A percentile compares a stretch with the other conserved stretches of the same genome.
Conservation (phyloP, 139 green algal genomes). For the Closterium sp. region DNA sequence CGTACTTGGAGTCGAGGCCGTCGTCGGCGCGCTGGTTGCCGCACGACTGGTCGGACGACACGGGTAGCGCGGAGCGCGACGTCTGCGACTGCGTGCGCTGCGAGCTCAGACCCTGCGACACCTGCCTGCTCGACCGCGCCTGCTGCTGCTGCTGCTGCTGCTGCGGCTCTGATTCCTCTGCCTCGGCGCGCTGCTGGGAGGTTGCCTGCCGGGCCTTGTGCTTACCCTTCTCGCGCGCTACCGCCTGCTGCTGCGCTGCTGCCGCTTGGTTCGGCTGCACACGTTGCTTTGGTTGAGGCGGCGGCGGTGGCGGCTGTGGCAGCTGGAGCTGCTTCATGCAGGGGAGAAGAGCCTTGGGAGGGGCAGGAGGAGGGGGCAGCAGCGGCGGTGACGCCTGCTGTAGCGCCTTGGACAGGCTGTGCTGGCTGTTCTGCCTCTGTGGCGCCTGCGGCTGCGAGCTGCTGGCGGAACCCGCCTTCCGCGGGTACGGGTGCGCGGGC, state of each 20-base stretch:
- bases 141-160: too few species aligned
- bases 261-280: neutral
- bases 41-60: neutral
- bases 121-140: neutral
- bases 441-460: neutral
- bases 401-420: neutral
- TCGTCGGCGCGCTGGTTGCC: neutral
- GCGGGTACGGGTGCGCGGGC: conserved; percentile 72
- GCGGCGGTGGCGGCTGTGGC: neutral
- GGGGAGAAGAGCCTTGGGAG: neutral
- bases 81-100: neutral
- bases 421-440: neutral
- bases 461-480: conserved; percentile 55
- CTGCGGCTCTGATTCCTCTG: neutral
- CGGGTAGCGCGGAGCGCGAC: neutral
- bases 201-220: neutral
- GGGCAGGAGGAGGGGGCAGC: neutral
- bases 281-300: neutral
- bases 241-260: neutral
- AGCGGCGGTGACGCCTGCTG: neutral
- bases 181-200: neutral
- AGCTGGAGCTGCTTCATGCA: neutral
- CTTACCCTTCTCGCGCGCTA: neutral
- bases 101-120: neutral
- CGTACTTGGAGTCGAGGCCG: neutral